Conservation (phyloP, 2,329 filamentous ascomycete genomes). For the Alternaria hordeiaustralica region DNA sequence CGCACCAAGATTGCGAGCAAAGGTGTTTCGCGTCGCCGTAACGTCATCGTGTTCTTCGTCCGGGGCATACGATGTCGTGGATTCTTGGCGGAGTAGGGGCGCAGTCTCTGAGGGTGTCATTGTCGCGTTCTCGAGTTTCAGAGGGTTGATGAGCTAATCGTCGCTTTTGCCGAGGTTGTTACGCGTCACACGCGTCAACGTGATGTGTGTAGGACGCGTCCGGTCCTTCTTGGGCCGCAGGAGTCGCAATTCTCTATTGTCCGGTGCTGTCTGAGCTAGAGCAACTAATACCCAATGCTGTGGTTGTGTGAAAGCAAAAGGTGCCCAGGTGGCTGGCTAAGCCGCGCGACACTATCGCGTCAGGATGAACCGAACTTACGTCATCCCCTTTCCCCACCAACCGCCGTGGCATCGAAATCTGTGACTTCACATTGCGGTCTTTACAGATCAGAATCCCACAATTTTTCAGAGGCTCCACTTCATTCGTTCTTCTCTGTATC, state of each 20-base stretch:
- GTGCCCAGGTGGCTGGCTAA: not conserved
- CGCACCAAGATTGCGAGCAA: constrained; percentile 41
- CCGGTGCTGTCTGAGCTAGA: not conserved
- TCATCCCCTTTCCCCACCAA: not conserved
- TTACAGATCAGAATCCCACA: not conserved
- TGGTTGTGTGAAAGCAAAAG: not conserved
- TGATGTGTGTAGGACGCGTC: not conserved
- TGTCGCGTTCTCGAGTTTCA: not conserved
- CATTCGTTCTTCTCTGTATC: not conserved
- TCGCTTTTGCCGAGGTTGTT: not conserved
- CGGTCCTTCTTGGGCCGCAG: not conserved
- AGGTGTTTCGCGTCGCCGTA: constrained; percentile 33
- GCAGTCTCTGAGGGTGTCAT: constrained; percentile 35
- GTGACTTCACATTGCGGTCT: not conserved
- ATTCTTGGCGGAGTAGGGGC: constrained; percentile 26
- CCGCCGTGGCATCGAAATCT: not conserved
- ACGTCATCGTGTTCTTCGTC: constrained; percentile 22
- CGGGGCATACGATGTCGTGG: constrained; percentile 7
- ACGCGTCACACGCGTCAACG: not conserved
- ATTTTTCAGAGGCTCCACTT: not conserved
- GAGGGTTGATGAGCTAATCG: not conserved
- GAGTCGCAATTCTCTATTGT: not conserved
- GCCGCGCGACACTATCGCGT: constrained; percentile 6
- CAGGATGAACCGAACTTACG: constrained; percentile 8
- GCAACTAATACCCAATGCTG: not conserved